phyloP scores from a whole-genome alignment of 768 basidiomycete genomes.

The Phaeotremella skinneri region DNA sequence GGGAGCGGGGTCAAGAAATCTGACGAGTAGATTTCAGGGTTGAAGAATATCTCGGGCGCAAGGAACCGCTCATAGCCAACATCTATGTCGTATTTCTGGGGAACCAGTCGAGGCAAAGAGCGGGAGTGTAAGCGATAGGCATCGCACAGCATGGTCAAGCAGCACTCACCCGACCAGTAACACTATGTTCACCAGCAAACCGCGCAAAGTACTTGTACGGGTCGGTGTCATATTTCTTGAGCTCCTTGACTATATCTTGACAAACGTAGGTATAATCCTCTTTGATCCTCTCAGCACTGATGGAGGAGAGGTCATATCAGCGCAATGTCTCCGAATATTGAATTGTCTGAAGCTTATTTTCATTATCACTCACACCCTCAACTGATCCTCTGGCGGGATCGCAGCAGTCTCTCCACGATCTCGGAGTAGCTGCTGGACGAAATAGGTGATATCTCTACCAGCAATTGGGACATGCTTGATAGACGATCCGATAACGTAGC shows the following conservation, averaged over 20 bases:
- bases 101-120: background rate
- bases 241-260: conserved; percentile 98
- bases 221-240: conserved; percentile 94
- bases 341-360: too few species aligned
- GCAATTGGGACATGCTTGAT: conserved; percentile 99
- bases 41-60: conserved; percentile 99
- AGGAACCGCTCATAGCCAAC: conserved; percentile 99
- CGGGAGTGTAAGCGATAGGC: background rate
- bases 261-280: conserved; percentile 98
- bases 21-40: conserved; percentile 96
- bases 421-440: conserved; percentile 90
- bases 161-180: conserved; percentile 75
- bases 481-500: conserved; percentile 96
- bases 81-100: conserved; percentile 86
- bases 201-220: conserved; percentile 92
- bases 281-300: conserved; percentile 80
- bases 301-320: conserved; percentile 1
- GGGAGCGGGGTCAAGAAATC: conserved; percentile 96
- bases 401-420: conserved; percentile 86
- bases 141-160: conserved; percentile 5
- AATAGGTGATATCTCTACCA: conserved; percentile 93
- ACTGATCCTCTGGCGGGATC: conserved; percentile 94
- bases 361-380: conserved; percentile 59
- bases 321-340: background rate
- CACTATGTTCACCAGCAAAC: conserved; percentile 88